phyloP scores from a whole-genome alignment of 2,329 filamentous ascomycete species.

The Paracorniculantispora psalliotae region DNA sequence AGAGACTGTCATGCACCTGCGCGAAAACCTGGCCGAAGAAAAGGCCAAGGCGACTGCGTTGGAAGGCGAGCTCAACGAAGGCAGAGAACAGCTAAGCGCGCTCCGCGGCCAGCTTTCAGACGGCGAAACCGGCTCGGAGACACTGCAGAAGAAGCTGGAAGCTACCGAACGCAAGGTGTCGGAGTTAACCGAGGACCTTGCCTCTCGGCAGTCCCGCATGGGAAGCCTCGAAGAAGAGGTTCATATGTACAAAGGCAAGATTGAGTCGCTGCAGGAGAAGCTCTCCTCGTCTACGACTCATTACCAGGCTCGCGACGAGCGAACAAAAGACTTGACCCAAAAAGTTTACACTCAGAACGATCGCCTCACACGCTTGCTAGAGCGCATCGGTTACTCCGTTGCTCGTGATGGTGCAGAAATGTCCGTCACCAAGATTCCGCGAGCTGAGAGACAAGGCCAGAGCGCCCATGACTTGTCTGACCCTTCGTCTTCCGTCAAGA shows the following conservation, averaged over 20 bases:
- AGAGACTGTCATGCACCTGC: slow-evolving; percentile 44
- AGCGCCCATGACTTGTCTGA: slow-evolving; percentile 56
- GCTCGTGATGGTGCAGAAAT: slow-evolving; percentile 68
- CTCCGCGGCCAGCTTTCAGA: slow-evolving; percentile 70
- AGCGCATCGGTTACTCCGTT: slow-evolving; percentile 80
- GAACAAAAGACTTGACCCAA: slow-evolving; percentile 78
- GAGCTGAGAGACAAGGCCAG: slow-evolving; percentile 50
- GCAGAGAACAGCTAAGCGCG: slow-evolving; percentile 62
- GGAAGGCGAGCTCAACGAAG: slow-evolving; percentile 55
- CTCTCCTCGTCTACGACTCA: slow-evolving; percentile 48
- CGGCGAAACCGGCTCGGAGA: slow-evolving; percentile 78
- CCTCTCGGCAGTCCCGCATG: slow-evolving; percentile 69
- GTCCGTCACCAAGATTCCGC: slow-evolving; percentile 66
- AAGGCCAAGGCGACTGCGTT: slow-evolving; percentile 50
- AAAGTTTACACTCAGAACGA: slow-evolving; percentile 80
- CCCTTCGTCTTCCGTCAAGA: slow-evolving; percentile 47
- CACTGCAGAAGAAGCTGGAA: slow-evolving; percentile 66
- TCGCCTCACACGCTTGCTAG: slow-evolving; percentile 74
- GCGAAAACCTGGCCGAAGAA: slow-evolving; percentile 49
- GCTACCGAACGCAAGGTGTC: slow-evolving; percentile 70
- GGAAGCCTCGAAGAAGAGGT: slow-evolving; percentile 74
- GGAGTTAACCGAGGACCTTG: slow-evolving; percentile 63
- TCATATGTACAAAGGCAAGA: slow-evolving; percentile 60
- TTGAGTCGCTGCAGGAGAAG: slow-evolving; percentile 49
- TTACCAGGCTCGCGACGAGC: slow-evolving; percentile 64